Base-by-base conservation (phyloP, 352 stramenopile genomes). In the Phytophthora pinifolia region DNA sequence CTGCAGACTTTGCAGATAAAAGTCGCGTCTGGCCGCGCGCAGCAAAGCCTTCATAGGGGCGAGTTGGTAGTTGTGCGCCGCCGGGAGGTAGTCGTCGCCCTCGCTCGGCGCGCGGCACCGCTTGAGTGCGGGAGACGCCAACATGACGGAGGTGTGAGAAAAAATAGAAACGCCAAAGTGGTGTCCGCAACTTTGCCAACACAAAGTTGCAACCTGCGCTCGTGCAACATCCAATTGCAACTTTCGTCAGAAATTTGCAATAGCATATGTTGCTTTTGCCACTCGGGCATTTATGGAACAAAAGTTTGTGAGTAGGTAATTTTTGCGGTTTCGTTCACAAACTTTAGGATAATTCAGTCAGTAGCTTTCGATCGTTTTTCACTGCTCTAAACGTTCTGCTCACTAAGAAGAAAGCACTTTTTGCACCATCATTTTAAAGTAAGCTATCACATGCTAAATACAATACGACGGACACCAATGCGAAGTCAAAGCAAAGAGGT, bases 61-160 rank as follows among this genome's bases (percentile, higher is more conserved):
- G 25, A 68, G 34, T 20, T 64, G 56, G 38, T 71, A 71, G 38
- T 59, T 62, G 44, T 61, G 53, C 9, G 61, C 53, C n/a, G 52
- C 53, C 4, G 65, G 56, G 4, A 62, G 49, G 47, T 60, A 59
- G 9, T 68, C 31, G 42, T 70, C 57, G 33, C 38, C 41, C 39
- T 53, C 52, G 37, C 58, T 72, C 18, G 49, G 30, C 13, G 61
- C 29, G 52, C 71, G 73, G 50, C 69, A 76, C 18, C 74, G 71
- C 63, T 81, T 81, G 45, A 72, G 57, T 46, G 39, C 33, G 29
- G 68, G 22, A 22, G 58, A 60, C 9, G 59, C 52, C 44, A 74
- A 18, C 55, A 70, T 70, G 27, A 43, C 43, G 4, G 20, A 30
- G 37, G 9, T 46, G 4, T 9, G 36, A 15, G 25, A 27, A 22